Base-by-base conservation (phyloP, 148 eudicot genomes). In the Talinum fruticosum region DNA sequence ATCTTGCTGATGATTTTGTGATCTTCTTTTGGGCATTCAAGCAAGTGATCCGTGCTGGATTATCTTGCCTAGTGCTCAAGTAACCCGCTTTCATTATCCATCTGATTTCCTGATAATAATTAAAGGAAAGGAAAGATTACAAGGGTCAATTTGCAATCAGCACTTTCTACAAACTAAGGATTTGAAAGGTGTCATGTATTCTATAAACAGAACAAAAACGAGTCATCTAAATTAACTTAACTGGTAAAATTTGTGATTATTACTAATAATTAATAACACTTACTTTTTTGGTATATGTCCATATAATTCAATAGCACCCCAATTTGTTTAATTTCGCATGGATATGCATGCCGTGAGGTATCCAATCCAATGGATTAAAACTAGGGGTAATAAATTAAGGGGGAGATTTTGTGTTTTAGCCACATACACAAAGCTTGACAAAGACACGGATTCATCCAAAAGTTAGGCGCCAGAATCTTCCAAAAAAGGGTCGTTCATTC, bases 21-120 rank as follows among this genome's bases (percentile, higher is more conserved):
- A n/a, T 28, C 30, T 54, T 49, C 32, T 71, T 79, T 72, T 72
- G 41, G 61, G 26, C 70, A 62, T 33, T 30, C 36, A 61, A 14
- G 66, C 33, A 38, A 78, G 65, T 37, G 38, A 71, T 71, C 66
- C 75, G 59, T 59, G 72, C 54, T 37, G 37, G 68, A 69, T 78
- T 45, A 54, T 57, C 67, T 70, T 57, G 69, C 75, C 75, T 38
- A 57, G 37, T 36, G 36, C 62, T n/a, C 75, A 78, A 59, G 80
- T 41, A 7, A 49, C 57, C 2, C 70, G 14, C 36, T 37, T 38
- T 57, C 68, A 29, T 36, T 41, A 30, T 62, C 30, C 66, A 62
- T 24, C 10, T 71, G 41, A 34, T 59, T 71, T 78, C 26, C 37
- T 35, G 29, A 36, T 29, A 12, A 16, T 54, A 12, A 16, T 54